Conservation (phyloP, 2,329 filamentous ascomycete species). For the Neonectria faginata region DNA sequence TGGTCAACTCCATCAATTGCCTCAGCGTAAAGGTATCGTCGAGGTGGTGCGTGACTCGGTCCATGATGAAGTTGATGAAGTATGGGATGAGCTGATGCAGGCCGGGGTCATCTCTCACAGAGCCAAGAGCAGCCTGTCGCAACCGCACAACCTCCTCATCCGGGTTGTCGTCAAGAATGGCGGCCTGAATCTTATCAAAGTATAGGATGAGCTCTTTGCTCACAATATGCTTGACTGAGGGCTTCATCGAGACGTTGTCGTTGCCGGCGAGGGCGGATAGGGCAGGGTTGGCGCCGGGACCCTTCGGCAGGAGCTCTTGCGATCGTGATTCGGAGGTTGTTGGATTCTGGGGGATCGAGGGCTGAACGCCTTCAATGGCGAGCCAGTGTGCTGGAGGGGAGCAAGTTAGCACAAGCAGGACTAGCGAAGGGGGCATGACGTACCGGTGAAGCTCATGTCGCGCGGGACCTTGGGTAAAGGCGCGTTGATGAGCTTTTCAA, state of each 20-base stretch:
- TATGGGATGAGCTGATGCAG: slow-evolving; percentile 96
- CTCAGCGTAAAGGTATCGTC: slow-evolving; percentile 90
- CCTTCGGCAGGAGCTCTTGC: slow-evolving; percentile 90
- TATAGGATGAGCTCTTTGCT: slow-evolving; percentile 97
- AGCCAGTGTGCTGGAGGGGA: slow-evolving; percentile 85
- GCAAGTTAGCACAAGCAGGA: slow-evolving; percentile 28
- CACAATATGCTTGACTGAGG: slow-evolving; percentile 93
- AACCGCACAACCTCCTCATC: slow-evolving; percentile 80
- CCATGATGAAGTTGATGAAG: slow-evolving; percentile 94
- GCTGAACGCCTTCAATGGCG: slow-evolving; percentile 96
- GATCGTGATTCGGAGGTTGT: slow-evolving; percentile 85
- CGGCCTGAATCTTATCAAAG: slow-evolving; percentile 93
- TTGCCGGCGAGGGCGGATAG: slow-evolving; percentile 84
- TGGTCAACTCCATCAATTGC: slow-evolving; percentile 91
- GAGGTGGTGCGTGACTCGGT: slow-evolving; percentile 93
- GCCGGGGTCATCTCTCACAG: slow-evolving; percentile 87
- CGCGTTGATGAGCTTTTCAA: slow-evolving; percentile 98
- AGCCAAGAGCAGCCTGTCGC: slow-evolving; percentile 85
- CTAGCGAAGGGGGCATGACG: slow-evolving; percentile 34
- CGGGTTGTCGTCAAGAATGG: slow-evolving; percentile 87
- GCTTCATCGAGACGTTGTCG: slow-evolving; percentile 86
- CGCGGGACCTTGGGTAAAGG: slow-evolving; percentile 93
- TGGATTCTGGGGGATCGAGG: slow-evolving; percentile 95
- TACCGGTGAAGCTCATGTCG: slow-evolving; percentile 92
- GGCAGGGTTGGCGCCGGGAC: slow-evolving; percentile 86